A percentile compares a stretch with the other conserved stretches of the same genome.
Conservation (phyloP, 2,329 filamentous ascomycete genomes). For the Aspergillus calidoustus region DNA sequence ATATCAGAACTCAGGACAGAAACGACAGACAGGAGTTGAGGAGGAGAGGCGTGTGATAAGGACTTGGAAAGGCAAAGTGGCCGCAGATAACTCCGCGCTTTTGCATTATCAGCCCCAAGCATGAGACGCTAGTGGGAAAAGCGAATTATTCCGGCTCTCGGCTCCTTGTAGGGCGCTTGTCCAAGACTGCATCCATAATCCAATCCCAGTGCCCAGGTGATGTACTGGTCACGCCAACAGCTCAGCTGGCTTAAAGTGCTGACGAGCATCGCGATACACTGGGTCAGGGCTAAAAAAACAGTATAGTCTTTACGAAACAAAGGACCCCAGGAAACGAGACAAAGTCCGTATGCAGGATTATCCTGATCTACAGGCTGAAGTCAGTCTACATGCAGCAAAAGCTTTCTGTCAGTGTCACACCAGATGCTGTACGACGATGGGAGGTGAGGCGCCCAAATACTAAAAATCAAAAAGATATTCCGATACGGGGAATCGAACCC, state of each 20-base stretch:
- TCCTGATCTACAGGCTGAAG: background rate
- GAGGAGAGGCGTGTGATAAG: background rate
- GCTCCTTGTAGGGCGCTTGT: background rate
- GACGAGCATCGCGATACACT: background rate
- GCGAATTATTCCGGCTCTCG: background rate
- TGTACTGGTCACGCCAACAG: background rate
- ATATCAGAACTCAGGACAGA: background rate
- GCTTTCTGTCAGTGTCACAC: background rate
- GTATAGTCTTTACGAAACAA: too few relatives aligned
- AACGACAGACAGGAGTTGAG: constrained; percentile 5
- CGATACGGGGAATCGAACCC: constrained; percentile 34
- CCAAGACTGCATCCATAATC: background rate
- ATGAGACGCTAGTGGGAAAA: background rate
- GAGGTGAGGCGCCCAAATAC: background rate
- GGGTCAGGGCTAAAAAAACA: too few relatives aligned
- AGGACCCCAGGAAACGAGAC: too few relatives aligned
- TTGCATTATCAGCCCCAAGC: constrained; percentile 1
- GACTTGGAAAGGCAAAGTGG: constrained; percentile 10
- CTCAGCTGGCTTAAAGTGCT: background rate
- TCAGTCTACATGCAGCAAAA: background rate
- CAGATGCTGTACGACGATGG: background rate
- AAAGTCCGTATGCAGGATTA: too few relatives aligned
- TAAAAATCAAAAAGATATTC: constrained; percentile 17
- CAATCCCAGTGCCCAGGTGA: background rate
- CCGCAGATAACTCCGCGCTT: constrained; percentile 3